phyloP scores from a whole-genome alignment of 148 eudicot species.

The Heliamphora exappendiculata region DNA sequence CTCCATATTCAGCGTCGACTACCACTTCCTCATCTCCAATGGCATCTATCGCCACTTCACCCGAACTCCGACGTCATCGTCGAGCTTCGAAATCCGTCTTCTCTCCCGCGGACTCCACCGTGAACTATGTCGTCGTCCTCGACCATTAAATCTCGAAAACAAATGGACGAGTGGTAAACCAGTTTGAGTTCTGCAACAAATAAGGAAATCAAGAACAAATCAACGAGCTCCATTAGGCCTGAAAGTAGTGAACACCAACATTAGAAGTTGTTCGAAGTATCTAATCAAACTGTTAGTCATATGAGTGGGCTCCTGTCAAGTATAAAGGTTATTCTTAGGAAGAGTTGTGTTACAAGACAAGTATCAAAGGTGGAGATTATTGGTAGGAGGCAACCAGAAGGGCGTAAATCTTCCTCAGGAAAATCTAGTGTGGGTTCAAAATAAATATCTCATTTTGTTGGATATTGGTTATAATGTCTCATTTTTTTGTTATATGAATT shows the following conservation, averaged over 20 bases:
- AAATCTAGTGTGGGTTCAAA: slow-evolving; percentile 63
- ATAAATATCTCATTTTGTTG: no score
- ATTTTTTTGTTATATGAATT: no score
- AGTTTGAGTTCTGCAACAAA: slow-evolving; percentile 17
- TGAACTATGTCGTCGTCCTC: no score
- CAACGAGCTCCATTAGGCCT: slow-evolving; percentile 33
- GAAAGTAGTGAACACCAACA: slow-evolving; percentile 21
- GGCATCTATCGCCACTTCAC: no score
- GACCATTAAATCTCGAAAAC: no score
- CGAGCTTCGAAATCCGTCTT: no score
- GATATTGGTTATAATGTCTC: no score
- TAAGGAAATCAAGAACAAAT: slow-evolving; percentile 16
- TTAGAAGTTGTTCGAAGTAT: slow-evolving; percentile 25
- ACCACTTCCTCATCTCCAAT: no score
- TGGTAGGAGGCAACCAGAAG: slow-evolving; percentile 30
- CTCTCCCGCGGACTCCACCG: no score
- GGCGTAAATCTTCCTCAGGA: slow-evolving; percentile 42
- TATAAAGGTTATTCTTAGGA: slow-evolving; percentile 37
- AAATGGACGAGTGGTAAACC: no score
- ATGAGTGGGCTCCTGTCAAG: slow-evolving; percentile 34
- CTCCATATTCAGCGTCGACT: no score
- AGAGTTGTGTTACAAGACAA: slow-evolving; percentile 48
- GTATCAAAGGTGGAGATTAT: slow-evolving; percentile 33
- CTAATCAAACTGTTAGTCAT: slow-evolving; percentile 20
- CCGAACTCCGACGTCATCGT: no score